Base-by-base conservation (phyloP, 257 asterid genomes). In the Henckelia pumila region DNA sequence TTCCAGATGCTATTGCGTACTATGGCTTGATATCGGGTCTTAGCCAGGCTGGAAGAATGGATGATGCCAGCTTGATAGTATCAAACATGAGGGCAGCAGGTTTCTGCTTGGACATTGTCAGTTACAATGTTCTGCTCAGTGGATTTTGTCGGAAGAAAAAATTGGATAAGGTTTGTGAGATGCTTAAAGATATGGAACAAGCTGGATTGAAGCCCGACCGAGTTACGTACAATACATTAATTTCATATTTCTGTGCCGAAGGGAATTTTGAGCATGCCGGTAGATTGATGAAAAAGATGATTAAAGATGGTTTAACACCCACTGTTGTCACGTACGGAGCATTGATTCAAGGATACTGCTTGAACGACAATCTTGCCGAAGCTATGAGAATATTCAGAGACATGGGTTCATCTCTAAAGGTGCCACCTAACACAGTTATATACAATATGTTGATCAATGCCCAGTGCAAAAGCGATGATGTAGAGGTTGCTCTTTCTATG, bases 301-400 rank as follows among this genome's bases (percentile, higher is more conserved):
- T 60, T 0, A 73, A 14, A 2, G 84, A 82, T 59, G 93, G 96
- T 29, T 61, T 83, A 20, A 67, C 72, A 25, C 99, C 96, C 17
- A 81, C 59, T 35, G 87, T 90, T 30, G 79, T 86, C 28, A 90
- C 99, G n/a, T 90, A 81, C 44, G 96, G 96, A 23, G 83, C 99
- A 26, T 8, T 90, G 73, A 88, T 93, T 70, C 76, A 80, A 33
- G 95, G 87, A 2, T 86, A 80, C 73, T 90, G 99, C 70, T 16
- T 71, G 56, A 78, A 55, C 33, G 86, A 61, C 32, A 77, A 77
- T 49, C 75, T 90, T 40, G 81, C 73, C 19, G 79, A 73, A 29
- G 96, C 96, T 4, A 81, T 88, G 96, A 75, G 69, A 40, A 67
- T 93, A 62, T 90, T 81, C 24, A 22, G 59, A 40, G 84, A 82